phyloP scores from a whole-genome alignment of 176 grass and related monocot genomes.

The bread wheat (Triticum aestivum) region IWGSC_CS_RefSeq_v2.1 NC_057794.1:500038689-500039188 shows the following conservation, averaged over 20 bases:
- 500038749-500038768: not conserved
- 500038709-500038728: not conserved
- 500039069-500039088: not conserved
- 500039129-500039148: not conserved
- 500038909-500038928: not conserved
- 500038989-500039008: not conserved
- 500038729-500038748: not conserved
- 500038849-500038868: not conserved
- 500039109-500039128: conserved; percentile 14
- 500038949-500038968: not conserved
- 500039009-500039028: too few species aligned
- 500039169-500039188: too few species aligned
- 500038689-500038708: not conserved
- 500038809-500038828: not conserved
- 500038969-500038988: not conserved
- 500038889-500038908: not conserved
- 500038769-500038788: not conserved
- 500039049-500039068: not conserved
- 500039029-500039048: too few species aligned
- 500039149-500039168: not conserved
- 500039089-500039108: conserved; percentile 24
- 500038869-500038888: not conserved
- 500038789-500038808: not conserved
- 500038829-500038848: not conserved
- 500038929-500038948: not conserved